Percentiles rank a stretch among this genome's conserved stretches.
These are phyloP conservation scores for Fusarium sp. DNA, from an alignment of 2,329 filamentous ascomycete genomes.

Conservation along the genomic window DNA sequence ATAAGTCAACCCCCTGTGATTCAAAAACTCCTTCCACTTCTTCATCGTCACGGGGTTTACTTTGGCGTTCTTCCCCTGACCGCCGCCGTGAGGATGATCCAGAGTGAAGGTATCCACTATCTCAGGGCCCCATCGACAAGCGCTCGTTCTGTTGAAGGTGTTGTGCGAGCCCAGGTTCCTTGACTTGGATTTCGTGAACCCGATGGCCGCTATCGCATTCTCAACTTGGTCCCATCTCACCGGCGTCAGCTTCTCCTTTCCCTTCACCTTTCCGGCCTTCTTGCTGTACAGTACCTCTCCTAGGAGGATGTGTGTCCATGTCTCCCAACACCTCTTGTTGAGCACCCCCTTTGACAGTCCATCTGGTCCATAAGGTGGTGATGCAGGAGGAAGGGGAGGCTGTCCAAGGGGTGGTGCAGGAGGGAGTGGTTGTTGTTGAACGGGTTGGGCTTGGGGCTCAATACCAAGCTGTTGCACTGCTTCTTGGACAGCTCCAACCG, in stretches of 20 bases:
- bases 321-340: conserved; percentile 29
- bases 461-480: not conserved
- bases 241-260: not conserved
- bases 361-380: conserved; percentile 10
- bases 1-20: conserved; percentile 15
- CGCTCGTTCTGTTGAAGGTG: not conserved
- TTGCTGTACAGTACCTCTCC: conserved; percentile 19
- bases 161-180: not conserved
- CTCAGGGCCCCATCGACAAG: not conserved
- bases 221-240: not conserved
- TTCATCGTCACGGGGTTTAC: not conserved
- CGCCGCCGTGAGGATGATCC: not conserved
- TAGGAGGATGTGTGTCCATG: not conserved
- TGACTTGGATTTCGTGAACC: not conserved
- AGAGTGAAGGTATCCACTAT: not conserved
- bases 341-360: conserved; percentile 5
- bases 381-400: not conserved
- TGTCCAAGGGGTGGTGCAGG: conserved; percentile 1
- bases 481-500: not conserved
- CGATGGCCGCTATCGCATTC: not conserved
- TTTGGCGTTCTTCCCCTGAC: not conserved
- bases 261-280: conserved; percentile 14
- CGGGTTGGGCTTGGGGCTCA: not conserved
- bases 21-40: not conserved
- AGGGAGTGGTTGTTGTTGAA: conserved; percentile 18